Evolutionary conservation across 257 asterid species (phyloP).

Genomic region (Solanum stenotomum): DNA sequence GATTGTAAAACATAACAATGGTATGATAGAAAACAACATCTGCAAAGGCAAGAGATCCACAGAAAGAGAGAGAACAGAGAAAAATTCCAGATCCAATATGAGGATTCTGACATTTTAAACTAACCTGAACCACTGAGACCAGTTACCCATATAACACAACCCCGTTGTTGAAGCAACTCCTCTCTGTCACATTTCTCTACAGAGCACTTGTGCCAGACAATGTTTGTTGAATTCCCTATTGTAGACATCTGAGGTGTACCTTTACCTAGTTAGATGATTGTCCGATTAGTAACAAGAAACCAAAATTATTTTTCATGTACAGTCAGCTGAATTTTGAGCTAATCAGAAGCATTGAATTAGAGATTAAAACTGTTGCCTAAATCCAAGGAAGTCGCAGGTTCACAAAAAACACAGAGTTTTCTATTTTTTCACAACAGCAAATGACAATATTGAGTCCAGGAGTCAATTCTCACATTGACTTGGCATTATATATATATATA

Average conservation of each 20-base stretch:
- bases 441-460: not conserved
- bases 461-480: not conserved
- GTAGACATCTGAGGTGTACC: slow-evolving; percentile 30
- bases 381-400: not conserved
- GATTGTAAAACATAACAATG: not conserved
- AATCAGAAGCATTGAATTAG: not conserved
- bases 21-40: not conserved
- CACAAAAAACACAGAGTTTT: not conserved
- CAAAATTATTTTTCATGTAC: not conserved
- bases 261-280: slow-evolving; percentile 31
- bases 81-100: not conserved
- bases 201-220: slow-evolving; percentile 87
- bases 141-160: slow-evolving; percentile 96
- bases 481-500: not conserved
- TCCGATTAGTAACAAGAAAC: not conserved
- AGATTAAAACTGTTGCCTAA: not conserved
- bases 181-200: slow-evolving; percentile 75
- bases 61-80: not conserved
- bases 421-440: not conserved
- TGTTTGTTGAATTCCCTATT: slow-evolving; percentile 72
- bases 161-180: slow-evolving; percentile 86
- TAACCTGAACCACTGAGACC: slow-evolving; percentile 99
- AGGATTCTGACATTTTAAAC: slow-evolving; percentile 6
- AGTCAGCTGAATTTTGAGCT: not conserved
- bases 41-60: not conserved